These are phyloP conservation scores for Spergularia azorica DNA, from an alignment of 179 eudicot genomes.

Conservation along the genomic window DNA sequence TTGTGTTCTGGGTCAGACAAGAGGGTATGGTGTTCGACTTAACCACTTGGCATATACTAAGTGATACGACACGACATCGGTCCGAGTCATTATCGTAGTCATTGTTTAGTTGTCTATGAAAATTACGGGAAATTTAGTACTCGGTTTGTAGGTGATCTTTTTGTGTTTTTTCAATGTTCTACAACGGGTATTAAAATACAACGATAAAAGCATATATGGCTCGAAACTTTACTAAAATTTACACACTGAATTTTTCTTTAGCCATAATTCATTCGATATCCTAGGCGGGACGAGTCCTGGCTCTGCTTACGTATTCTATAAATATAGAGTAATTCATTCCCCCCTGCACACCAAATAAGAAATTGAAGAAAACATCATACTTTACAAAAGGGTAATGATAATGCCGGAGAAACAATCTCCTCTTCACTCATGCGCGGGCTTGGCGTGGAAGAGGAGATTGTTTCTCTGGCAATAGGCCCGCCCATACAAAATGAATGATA, in stretches of 20 bases:
- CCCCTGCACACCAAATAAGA: background rate
- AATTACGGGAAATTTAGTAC: too few species aligned
- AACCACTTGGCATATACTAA: conserved; percentile 3
- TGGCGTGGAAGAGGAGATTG: too few species aligned
- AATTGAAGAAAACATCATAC: conserved; percentile 1
- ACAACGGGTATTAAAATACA: background rate
- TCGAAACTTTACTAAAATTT: background rate
- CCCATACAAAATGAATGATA: background rate
- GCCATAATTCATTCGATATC: background rate
- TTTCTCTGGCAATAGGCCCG: too few species aligned
- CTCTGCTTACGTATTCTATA: background rate
- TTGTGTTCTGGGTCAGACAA: too few species aligned
- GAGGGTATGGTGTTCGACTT: too few species aligned
- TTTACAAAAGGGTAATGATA: background rate
- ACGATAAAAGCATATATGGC: background rate
- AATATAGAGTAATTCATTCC: too few species aligned
- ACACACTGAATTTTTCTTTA: conserved; percentile 10
- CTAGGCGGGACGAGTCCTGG: background rate
- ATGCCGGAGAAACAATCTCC: too few species aligned
- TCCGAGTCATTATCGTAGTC: background rate
- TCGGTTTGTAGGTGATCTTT: background rate
- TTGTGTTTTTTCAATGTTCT: background rate
- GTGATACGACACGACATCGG: too few species aligned
- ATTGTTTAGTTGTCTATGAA: background rate
- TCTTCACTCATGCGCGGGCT: too few species aligned